Conservation (phyloP, 1,284 basidiomycete genomes). For the Xerocomus nothofagi region DNA sequence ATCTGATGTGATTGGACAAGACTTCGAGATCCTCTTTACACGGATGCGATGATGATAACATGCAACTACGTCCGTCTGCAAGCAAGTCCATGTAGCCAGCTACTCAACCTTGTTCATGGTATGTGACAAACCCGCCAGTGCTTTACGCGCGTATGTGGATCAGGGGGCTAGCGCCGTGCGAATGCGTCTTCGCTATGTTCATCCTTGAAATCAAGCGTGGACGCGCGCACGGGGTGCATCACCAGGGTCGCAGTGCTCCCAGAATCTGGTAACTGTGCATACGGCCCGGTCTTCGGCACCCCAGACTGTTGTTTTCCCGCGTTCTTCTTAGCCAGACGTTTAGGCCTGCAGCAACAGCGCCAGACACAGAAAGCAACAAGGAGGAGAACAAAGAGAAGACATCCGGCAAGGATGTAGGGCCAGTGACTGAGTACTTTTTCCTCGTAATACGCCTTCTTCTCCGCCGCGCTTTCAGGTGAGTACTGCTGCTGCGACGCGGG, state of each 20-base stretch:
- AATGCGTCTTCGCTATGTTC: conserved; percentile 19
- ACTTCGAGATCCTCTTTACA: neutral
- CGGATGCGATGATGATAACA: neutral
- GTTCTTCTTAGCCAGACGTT: conserved; percentile 28
- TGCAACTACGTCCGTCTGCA: conserved; percentile 10
- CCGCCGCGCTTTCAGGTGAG: conserved; percentile 62
- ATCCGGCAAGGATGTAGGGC: conserved; percentile 74
- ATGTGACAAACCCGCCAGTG: conserved; percentile 8
- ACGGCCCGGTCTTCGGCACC: conserved; percentile 14
- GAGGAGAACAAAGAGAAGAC: conserved; percentile 52
- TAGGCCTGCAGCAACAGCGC: conserved; percentile 61
- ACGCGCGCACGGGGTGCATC: conserved; percentile 31
- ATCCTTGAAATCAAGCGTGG: conserved; percentile 17
- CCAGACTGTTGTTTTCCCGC: conserved; percentile 20
- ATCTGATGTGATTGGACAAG: neutral
- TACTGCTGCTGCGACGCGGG: conserved; percentile 57
- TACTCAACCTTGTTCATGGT: conserved; percentile 26
- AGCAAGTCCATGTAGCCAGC: conserved; percentile 35
- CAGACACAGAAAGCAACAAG: conserved; percentile 55
- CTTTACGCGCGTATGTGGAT: neutral
- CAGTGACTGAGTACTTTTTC: conserved; percentile 69
- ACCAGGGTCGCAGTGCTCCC: conserved; percentile 28
- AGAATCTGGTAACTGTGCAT: conserved; percentile 29
- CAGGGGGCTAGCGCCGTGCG: conserved; percentile 5
- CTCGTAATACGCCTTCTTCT: conserved; percentile 71